Evolutionary conservation across 2,329 filamentous ascomycete species (phyloP), one percentile per base, ranked within the genome.

Genomic region (Arthrobotrys sinensis): DNA sequence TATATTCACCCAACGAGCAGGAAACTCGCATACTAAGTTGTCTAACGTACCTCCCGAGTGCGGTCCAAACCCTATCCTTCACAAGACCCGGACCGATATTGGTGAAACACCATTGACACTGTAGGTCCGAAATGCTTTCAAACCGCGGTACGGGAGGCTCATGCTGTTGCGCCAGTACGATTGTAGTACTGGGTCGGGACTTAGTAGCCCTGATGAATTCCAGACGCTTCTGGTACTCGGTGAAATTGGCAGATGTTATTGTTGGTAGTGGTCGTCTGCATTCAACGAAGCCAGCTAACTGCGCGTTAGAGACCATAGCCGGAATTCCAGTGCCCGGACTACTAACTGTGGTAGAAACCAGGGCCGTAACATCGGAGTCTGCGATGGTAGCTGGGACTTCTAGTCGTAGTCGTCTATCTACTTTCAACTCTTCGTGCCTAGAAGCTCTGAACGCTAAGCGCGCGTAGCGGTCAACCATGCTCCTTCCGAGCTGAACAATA

Each of bases 381-480:
- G n/a, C n/a, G n/a, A n/a, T n/a, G n/a, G n/a, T n/a, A n/a, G n/a
- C n/a, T n/a, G n/a, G n/a, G n/a, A n/a, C n/a, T n/a, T n/a, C n/a
- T n/a, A n/a, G 21, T 57, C 16, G 52, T 10, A 19, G 14, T 40
- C 55, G 55, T n/a, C 16, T 43, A 24, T 62, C 55, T 24, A 8
- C 7, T 19, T 43, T 62, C 36, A 62, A n/a, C 4, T 43, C 19
- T 14, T 46, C 57, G 12, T 46, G 34, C 21, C 57, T 48, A 46
- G 19, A 40, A 45, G 11, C 19, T 21, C 57, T 21, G 19, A 63
- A 38, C 19, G 21, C 6, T 5, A 63, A 14, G 11, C 38, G 57
- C 1, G 57, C 57, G 28, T 46, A 63, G 28, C 57, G 57, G 19
- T 63, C 57, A 32, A 46, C 38, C 57, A 63, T 63, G 19, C 38